These are phyloP conservation scores for Grosmannia penicillata DNA, from an alignment of 2,329 filamentous ascomycete species.

Conservation along the genomic window DNA sequence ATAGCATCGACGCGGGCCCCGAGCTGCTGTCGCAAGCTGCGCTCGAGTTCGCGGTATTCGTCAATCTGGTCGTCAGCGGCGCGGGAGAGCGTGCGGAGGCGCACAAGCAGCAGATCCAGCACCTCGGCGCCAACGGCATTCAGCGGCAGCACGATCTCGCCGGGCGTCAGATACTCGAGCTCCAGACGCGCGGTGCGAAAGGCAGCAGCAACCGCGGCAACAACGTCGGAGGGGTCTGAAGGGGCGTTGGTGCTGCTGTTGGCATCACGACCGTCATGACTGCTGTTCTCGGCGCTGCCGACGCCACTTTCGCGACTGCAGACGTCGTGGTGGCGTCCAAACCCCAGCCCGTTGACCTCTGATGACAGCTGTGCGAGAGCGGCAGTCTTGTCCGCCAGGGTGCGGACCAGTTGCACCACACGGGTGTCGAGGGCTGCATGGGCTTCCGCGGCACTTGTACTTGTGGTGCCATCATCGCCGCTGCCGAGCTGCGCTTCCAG, in stretches of 20 bases:
- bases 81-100: constrained; percentile 33
- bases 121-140: constrained; percentile 38
- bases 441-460: constrained; percentile 5
- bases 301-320: too few species aligned
- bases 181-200: constrained; percentile 45
- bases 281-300: constrained; percentile 26
- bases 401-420: constrained; percentile 26
- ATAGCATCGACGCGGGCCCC: constrained; percentile 35
- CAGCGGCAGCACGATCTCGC: constrained; percentile 38
- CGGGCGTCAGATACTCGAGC: constrained; percentile 46
- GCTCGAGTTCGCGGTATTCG: constrained; percentile 43
- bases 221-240: constrained; percentile 32
- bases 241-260: too few species aligned
- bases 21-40: constrained; percentile 41
- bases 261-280: constrained; percentile 20
- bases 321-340: too few species aligned
- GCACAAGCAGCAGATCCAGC: constrained; percentile 36
- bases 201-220: constrained; percentile 29
- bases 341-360: constrained; percentile 34
- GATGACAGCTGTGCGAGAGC: constrained; percentile 28
- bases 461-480: neutral
- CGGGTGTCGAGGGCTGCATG: constrained; percentile 24
- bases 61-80: constrained; percentile 40
- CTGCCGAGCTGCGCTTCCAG: constrained; percentile 23
- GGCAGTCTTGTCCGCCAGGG: constrained; percentile 32